These are phyloP conservation scores for Astrephomene gubernaculifera DNA, from an alignment of 139 green algal species.

Conservation along the genomic window DNA sequence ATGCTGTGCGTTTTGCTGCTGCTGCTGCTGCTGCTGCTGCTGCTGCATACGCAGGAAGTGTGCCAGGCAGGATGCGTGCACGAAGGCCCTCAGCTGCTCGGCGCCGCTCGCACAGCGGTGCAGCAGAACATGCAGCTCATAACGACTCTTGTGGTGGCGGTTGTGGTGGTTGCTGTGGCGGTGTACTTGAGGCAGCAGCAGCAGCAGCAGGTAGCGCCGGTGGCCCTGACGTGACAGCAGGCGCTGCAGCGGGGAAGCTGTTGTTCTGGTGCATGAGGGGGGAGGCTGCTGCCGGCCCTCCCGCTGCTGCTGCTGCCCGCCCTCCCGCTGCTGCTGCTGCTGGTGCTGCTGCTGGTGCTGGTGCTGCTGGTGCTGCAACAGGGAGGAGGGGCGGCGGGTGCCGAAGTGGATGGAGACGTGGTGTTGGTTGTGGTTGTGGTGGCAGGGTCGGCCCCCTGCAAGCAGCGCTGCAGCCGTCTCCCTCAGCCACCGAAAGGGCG, in stretches of 20 bases:
- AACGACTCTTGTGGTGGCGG: not conserved
- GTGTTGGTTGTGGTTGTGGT: not conserved
- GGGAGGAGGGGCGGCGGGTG: not conserved
- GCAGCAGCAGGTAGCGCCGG: conserved; percentile 19
- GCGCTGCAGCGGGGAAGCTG: not conserved
- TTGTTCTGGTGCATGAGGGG: too few species aligned
- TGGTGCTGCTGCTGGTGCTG: too few species aligned
- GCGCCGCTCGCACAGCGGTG: not conserved
- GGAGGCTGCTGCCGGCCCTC: too few species aligned
- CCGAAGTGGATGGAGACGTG: not conserved
- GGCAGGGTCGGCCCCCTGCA: not conserved
- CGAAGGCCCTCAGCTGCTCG: conserved; percentile 43
- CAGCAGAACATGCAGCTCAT: conserved; percentile 38
- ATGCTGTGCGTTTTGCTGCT: not conserved
- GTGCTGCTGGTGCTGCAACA: too few species aligned
- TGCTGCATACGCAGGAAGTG: not conserved
- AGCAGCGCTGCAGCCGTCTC: conserved; percentile 7
- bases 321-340: too few species aligned
- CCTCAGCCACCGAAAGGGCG: conserved; percentile 23
- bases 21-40: not conserved
- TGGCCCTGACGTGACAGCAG: not conserved
- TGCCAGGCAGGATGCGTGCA: conserved; percentile 37
- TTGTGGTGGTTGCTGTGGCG: not conserved
- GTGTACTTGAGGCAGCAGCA: too few species aligned
- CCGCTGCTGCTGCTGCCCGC: too few species aligned